Base-by-base conservation (phyloP, 345 rosid species). In the Ailanthus altissimus region DNA sequence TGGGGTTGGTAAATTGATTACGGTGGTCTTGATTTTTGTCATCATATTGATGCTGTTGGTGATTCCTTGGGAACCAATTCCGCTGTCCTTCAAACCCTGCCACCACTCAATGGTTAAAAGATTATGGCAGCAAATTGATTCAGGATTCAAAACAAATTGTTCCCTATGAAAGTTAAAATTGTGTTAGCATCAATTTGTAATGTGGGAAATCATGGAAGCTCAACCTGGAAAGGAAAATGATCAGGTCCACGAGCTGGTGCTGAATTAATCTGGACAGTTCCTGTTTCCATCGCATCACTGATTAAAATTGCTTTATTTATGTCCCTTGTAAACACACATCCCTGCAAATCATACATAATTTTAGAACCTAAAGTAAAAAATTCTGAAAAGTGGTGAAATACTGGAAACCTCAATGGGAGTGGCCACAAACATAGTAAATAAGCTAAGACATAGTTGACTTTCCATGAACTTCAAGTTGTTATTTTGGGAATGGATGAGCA, bases 171-270 rank as follows among this genome's bases (percentile, higher is more conserved):
- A 32, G 38, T 32, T 32, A 32, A 32, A 32, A 32, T 32, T 32
- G 38, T 32, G 38, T 32, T 32, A 64, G 40, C 15, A 40, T 42
- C 6, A 25, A 26, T 12, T 12, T 13, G 40, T 60, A 25, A 25
- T 11, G 12, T 0, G 21, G 67, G 5, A 63, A 9, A 16, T 14
- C 7, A 5, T n/a, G 16, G n/a, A 56, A 38, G 42, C 40, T 66
- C 83, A 26, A 95, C 99, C 98, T 96, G 98, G 88, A 96, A 96
- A 54, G 98, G 99, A 79, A 96, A 96, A 81, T 96, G 99, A 78
- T 96, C 98, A 0, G 98, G 98, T 62, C 99, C 99, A 7, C 98
- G 92, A 83, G 99, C 98, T 0, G 99, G 99, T 0, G 99, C 98
- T 0, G 99, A 96, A 89, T 96, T 96, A 61, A 96, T 96, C 86